Evolutionary conservation across 2,329 filamentous ascomycete genomes (phyloP), one percentile per base, ranked within the genome.

Genomic region (Penicillium sp.): DNA sequence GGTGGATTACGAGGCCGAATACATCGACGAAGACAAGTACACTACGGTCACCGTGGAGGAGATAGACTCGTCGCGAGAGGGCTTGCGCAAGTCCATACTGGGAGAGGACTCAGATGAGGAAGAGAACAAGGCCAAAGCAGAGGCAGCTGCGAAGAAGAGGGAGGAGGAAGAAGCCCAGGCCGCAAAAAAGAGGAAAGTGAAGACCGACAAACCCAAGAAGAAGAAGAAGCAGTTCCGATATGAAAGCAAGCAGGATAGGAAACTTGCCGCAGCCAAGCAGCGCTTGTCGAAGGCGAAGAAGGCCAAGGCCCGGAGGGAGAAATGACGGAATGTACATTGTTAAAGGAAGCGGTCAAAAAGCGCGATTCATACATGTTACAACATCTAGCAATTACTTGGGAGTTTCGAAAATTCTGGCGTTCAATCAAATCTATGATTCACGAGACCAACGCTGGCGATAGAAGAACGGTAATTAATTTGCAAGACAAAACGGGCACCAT

Each of bases 41-140:
- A 98, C 95, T 0, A 97, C 92, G 0, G 95, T 99, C 28, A 97
- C 92, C 0, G 88, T 99, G 1, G 94, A 97, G 75, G 89, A 91
- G 11, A 92, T 99, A 68, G 89, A 89, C 64, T 85, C 96, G 16
- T 89, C 90, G 13, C 86, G 87, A 67, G 87, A 93, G 58, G 91
- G 91, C 0, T 79, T 96, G 52, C 83, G 86, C 60, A 88, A 85
- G 68, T 81, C 82, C 2, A 76, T 73, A 45, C 68, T 74, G 42
- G 65, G 70, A 54, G 69, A 75, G 57, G 71, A 70, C 7, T 67
- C 67, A 5, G 70, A 70, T 1, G 67, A 73, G 40, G 65, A 68
- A 37, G 68, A 66, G 62, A 65, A 61, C 26, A 55, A 67, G 33
- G 57, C 69, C 28, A 65, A 63, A 30, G 55, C 66, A 30, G 55